These are phyloP conservation scores for Termitomyces sp. DNA, from an alignment of 768 basidiomycete genomes.

Conservation along the genomic window DNA sequence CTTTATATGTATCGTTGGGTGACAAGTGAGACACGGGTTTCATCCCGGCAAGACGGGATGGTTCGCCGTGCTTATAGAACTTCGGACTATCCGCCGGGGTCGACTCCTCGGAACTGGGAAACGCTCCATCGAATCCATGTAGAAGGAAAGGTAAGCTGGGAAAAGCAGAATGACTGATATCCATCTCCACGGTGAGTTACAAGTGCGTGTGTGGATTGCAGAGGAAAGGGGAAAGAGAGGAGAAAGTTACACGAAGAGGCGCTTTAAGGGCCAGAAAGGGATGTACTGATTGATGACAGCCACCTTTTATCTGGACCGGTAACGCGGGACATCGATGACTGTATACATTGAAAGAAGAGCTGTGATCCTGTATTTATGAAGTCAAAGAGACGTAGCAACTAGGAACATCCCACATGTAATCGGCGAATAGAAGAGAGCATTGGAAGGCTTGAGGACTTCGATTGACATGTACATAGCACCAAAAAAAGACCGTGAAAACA, in stretches of 20 bases:
- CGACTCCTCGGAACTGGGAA: constrained; percentile 6
- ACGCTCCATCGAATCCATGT: neutral
- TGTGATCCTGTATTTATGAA: constrained; percentile 13
- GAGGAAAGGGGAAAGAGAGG: constrained; percentile 1
- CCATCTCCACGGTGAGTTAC: neutral
- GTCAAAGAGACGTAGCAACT: constrained; percentile 25
- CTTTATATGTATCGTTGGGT: constrained; percentile 8
- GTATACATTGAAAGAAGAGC: constrained; percentile 16
- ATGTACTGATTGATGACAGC: constrained; percentile 11
- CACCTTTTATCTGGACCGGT: constrained; percentile 23
- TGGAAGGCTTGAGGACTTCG: constrained; percentile 1
- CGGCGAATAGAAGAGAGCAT: constrained; percentile 2
- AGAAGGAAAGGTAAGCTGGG: constrained; percentile 1
- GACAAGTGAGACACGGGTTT: constrained; percentile 12
- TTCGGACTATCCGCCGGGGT: constrained; percentile 15
- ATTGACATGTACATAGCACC: constrained; percentile 1
- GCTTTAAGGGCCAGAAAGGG: constrained; percentile 15
- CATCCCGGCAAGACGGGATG: constrained; percentile 12
- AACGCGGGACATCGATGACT: constrained; percentile 23
- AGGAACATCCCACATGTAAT: constrained; percentile 25
- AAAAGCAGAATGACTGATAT: constrained; percentile 7
- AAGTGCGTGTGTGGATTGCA: neutral
- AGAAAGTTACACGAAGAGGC: constrained; percentile 3
- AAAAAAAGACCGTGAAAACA: constrained; percentile 11
- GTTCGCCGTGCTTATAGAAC: constrained; percentile 14